Evolutionary conservation across 306 rosid genomes (phyloP), one percentile per base, ranked within the genome.

Genomic region (Neltuma alba): DNA sequence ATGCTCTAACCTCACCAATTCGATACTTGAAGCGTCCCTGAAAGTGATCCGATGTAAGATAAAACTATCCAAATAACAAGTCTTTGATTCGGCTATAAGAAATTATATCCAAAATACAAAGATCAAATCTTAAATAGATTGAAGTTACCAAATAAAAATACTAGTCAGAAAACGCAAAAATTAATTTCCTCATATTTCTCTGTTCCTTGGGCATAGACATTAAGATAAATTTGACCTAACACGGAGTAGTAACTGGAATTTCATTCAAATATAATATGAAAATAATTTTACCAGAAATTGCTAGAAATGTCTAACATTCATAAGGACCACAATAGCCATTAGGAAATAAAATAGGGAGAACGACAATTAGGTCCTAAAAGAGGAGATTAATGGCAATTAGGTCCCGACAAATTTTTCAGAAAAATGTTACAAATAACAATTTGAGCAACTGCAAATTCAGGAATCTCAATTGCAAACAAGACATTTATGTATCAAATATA

Each of bases 21-120:
- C 77, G 88, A 80, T 96, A 96, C 85, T 69, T 93, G 91, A 96
- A 96, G 81, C 98, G 99, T 42, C 99, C 99, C 99, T 96, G 88
- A 38, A 65, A 80, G 79, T 65, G 79, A 77, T 72, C 66, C n/a
- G 65, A 38, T 55, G 61, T 48, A 72, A 55, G 71, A 77, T 64
- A 41, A 66, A 74, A 82, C 68, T 70, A 81, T 78, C 67, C 34
- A 63, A 58, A 72, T 68, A 81, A 60, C 71, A 76, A n/a, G 58
- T 27, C 25, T n/a, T 50, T 50, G 3, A 50, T 50, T 50, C 7
- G 57, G 2, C 25, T 20, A 52, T 7, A 18, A 20, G 58, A 52
- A 52, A 52, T n/a, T 2, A 20, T 52, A 50, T 50, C 23, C 58
- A 50, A 52, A 18, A 7, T 52, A 52, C n/a, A 52, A 18, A 52